Conservation (phyloP, 768 basidiomycete species). For the Tubosaeta sp. region DNA sequence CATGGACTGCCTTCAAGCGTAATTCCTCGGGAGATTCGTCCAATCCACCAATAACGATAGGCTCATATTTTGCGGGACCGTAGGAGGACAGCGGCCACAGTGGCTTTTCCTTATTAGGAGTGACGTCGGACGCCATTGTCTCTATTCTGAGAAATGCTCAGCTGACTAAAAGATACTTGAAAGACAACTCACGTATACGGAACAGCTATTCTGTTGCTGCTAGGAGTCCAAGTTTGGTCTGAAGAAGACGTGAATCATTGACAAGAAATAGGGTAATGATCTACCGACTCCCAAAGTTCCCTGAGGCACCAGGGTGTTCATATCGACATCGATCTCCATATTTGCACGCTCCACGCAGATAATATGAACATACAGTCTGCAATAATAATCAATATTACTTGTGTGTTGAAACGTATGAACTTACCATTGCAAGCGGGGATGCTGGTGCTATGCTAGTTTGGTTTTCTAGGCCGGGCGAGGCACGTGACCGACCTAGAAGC, state of each 20-base stretch:
- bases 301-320: slow-evolving; percentile 49
- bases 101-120: slow-evolving; percentile 59
- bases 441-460: too few relatives aligned
- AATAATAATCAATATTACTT: slow-evolving; percentile 1
- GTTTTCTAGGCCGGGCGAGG: too few relatives aligned
- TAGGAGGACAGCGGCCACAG: slow-evolving; percentile 78
- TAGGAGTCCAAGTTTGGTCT: slow-evolving; percentile 42
- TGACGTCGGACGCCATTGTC: slow-evolving; percentile 60
- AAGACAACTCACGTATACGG: slow-evolving; percentile 37
- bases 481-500: too few relatives aligned
- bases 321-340: slow-evolving; percentile 65
- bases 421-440: too few relatives aligned
- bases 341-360: slow-evolving; percentile 57
- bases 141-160: slow-evolving; percentile 44
- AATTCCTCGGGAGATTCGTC: slow-evolving; percentile 82
- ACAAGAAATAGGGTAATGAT: slow-evolving; percentile 6
- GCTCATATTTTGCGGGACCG: slow-evolving; percentile 72
- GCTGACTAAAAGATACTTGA: not conserved
- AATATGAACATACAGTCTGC: slow-evolving; percentile 60
- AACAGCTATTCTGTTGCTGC: slow-evolving; percentile 23
- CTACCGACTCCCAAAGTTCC: slow-evolving; percentile 51
- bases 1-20: slow-evolving; percentile 56
- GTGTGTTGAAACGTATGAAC: not conserved
- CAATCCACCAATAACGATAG: slow-evolving; percentile 55
- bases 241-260: slow-evolving; percentile 7